Base-by-base conservation (phyloP, 2,329 filamentous ascomycete genomes). In the Aspergillus neoniger region DNA sequence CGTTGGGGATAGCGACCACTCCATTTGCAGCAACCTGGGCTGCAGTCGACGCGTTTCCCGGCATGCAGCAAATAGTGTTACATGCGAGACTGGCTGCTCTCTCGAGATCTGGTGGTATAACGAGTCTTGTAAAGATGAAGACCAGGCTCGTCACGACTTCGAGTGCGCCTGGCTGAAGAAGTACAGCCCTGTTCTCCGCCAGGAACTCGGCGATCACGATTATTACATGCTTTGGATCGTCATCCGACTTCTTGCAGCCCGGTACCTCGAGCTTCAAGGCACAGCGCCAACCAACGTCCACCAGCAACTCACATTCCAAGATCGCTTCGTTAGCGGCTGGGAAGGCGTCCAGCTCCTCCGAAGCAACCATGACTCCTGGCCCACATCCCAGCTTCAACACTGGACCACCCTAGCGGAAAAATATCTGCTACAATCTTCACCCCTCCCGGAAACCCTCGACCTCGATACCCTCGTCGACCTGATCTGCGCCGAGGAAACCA, bases 211-310 rank as follows among this genome's bases (percentile, higher is more conserved):
- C n/a, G 57, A 44, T 5, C 43, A 59, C 8, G 57, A 59, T 14
- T 55, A 55, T 7, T n/a, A 32, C 32, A 55, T 55, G 39, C 41
- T 51, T 15, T 59, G 51, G 57, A 36, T 55, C 10, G 25, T 59
- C 21, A 5, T 51, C 10, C 57, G 23, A 1, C 30, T 55, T 4
- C 28, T 55, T 28, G 57, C 57, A 15, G 41, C 21, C 15, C 39
- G 51, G 10, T 21, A 32, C 19, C 41, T 49, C 19, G 30, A 55
- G 36, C 19, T 15, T 25, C 49, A 44, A 15, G 41, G 41, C 17
- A 44, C 41, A 1, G 8, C 41, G 19, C 41, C 19, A 23, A 23
- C 19, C 41, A 44, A 44, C 5, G 7, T 44, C 5, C 19, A 44
- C 19, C 41, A 44, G 12, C 41, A 23, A 2, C 4, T 3, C 41